Conservation (phyloP, 371 early-diverging fungal species). For the Apophysomyces trapeziformis region DNA sequence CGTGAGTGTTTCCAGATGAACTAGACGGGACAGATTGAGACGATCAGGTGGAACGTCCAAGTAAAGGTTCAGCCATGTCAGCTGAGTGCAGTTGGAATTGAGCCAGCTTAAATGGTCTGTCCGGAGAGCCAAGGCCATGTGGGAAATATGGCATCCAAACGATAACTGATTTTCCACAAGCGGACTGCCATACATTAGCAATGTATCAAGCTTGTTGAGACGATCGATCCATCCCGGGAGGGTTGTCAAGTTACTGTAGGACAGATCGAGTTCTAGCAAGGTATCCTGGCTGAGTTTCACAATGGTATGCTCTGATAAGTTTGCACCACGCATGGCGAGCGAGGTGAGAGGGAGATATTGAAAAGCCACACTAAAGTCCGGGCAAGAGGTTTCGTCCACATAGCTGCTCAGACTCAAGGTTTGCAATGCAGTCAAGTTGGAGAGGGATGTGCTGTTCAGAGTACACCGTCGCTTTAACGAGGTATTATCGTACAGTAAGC, state of each 20-base stretch:
- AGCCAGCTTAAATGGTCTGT: neutral
- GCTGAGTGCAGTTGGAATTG: slow-evolving; percentile 11
- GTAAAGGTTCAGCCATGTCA: slow-evolving; percentile 11
- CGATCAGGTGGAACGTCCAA: neutral
- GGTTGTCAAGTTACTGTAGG: slow-evolving; percentile 12
- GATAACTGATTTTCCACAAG: neutral
- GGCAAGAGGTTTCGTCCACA: slow-evolving; percentile 11
- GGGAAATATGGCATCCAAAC: slow-evolving; percentile 7
- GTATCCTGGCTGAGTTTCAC: neutral
- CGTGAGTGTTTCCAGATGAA: neutral
- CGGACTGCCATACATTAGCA: slow-evolving; percentile 1
- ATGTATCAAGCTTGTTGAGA: neutral
- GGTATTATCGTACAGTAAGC: neutral
- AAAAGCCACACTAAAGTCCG: neutral
- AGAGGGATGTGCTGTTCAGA: neutral
- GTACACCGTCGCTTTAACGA: neutral
- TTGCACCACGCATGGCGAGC: slow-evolving; percentile 14
- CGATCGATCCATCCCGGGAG: neutral
- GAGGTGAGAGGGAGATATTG: neutral
- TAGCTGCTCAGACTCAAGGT: slow-evolving; percentile 15
- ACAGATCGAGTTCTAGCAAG: slow-evolving; percentile 12
- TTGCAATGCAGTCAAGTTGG: neutral
- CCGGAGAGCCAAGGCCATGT: slow-evolving; percentile 1
- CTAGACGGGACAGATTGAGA: neutral
- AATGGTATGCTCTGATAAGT: neutral